phyloP scores from a whole-genome alignment of 805 yeast species.

The Hanseniaspora clermontiae region DNA sequence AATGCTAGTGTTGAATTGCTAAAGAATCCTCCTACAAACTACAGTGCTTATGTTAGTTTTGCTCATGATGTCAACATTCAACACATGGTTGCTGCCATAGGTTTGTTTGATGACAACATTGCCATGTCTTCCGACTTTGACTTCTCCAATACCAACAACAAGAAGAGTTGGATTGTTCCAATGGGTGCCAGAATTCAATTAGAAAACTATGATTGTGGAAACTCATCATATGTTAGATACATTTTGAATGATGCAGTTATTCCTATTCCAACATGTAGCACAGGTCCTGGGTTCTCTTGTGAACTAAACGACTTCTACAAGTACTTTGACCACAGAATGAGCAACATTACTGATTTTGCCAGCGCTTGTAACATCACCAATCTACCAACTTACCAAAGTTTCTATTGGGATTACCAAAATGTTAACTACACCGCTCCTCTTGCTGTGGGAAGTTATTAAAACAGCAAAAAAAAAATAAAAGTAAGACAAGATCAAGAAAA shows the following conservation, averaged over 20 bases:
- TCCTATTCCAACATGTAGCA: slow-evolving; percentile 36
- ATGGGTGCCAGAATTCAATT: slow-evolving; percentile 44
- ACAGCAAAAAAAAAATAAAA: not conserved
- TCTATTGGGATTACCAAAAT: slow-evolving; percentile 19
- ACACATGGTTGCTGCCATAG: slow-evolving; percentile 51
- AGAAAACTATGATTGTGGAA: slow-evolving; percentile 38
- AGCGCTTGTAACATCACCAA: slow-evolving; percentile 25
- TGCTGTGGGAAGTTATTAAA: slow-evolving; percentile 3
- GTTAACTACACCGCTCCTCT: slow-evolving; percentile 18
- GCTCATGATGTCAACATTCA: slow-evolving; percentile 63
- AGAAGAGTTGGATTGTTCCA: slow-evolving; percentile 39
- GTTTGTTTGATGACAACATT: slow-evolving; percentile 32
- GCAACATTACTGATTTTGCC: slow-evolving; percentile 22
- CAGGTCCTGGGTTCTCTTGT: slow-evolving; percentile 46
- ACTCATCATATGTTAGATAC: slow-evolving; percentile 34
- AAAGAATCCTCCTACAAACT: slow-evolving; percentile 35
- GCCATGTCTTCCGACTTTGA: slow-evolving; percentile 36
- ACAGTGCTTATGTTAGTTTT: slow-evolving; percentile 52
- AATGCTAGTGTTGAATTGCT: slow-evolving; percentile 40
- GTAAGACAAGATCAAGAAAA: not conserved
- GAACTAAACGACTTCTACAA: slow-evolving; percentile 28
- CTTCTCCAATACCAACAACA: slow-evolving; percentile 36
- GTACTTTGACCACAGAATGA: slow-evolving; percentile 25
- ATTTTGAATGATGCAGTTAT: slow-evolving; percentile 43
- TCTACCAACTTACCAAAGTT: slow-evolving; percentile 19